Evolutionary conservation across 1,139 yeast species (phyloP).

Genomic region (Waltiozyma solani): DNA sequence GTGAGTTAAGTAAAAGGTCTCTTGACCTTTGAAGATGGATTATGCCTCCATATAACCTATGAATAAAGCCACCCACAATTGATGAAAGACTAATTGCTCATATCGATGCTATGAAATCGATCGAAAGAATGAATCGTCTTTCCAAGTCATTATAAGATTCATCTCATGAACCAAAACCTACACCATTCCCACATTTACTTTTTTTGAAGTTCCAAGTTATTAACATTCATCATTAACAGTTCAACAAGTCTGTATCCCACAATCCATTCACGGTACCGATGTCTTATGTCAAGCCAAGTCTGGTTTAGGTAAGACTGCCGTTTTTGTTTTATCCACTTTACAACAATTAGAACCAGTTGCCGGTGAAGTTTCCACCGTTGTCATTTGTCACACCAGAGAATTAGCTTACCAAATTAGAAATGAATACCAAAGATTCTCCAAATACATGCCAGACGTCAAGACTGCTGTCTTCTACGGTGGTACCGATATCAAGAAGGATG

Average conservation of each 20-base stretch:
- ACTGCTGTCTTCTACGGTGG: conserved; percentile 98
- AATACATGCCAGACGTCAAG: conserved; percentile 96
- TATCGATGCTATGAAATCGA: no score
- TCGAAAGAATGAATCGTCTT: no score
- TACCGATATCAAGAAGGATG: conserved; percentile 77
- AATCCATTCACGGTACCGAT: conserved; percentile 95
- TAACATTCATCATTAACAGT: conserved; percentile 32
- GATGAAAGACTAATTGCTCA: no score
- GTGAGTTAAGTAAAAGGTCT: no score
- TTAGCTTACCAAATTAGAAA: conserved; percentile 97
- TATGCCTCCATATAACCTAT: no score
- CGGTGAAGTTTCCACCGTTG: conserved; percentile 92
- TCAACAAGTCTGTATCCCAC: conserved; percentile 98
- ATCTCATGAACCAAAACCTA: no score
- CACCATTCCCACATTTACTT: no score
- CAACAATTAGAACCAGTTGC: conserved; percentile 97
- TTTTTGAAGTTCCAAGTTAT: no score
- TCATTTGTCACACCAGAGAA: conserved; percentile 96
- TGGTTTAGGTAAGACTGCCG: conserved; percentile 99
- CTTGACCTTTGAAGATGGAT: no score
- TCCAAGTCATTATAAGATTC: no score
- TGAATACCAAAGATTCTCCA: conserved; percentile 95
- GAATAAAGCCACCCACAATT: no score
- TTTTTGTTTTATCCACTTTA: conserved; percentile 88
- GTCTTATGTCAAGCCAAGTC: conserved; percentile 98